Percentiles rank a stretch among this genome's conserved stretches.
Conservation (phyloP, 2,329 filamentous ascomycete species). For the Laburnicola sp. region DNA sequence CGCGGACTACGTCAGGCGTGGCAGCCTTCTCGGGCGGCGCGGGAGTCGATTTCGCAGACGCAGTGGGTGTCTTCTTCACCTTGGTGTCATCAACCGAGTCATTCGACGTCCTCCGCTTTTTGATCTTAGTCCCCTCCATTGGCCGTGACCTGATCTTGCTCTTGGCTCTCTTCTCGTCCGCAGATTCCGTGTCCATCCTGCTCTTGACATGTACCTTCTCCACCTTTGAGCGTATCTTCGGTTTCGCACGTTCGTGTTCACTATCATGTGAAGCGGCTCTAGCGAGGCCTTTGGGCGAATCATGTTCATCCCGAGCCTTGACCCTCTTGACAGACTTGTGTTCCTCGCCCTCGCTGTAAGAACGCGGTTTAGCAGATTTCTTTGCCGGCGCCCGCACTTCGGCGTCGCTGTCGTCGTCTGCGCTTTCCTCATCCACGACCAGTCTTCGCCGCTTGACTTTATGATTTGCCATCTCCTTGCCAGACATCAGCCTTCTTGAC, state of each 20-base stretch:
- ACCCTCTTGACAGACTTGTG: slow-evolving; percentile 39
- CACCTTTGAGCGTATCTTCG: slow-evolving; percentile 34
- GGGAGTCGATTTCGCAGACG: slow-evolving; percentile 42
- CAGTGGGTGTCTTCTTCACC: slow-evolving; percentile 38
- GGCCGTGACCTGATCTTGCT: slow-evolving; percentile 39
- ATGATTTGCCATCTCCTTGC: slow-evolving; percentile 42
- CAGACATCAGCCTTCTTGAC: slow-evolving; percentile 40
- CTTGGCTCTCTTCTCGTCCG: slow-evolving; percentile 40
- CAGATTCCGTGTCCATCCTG: slow-evolving; percentile 41
- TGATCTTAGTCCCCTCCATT: slow-evolving; percentile 36
- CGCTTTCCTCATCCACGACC: slow-evolving; percentile 40
- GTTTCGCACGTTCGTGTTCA: slow-evolving; percentile 33
- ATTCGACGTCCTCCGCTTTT: slow-evolving; percentile 37
- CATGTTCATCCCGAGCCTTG: slow-evolving; percentile 38
- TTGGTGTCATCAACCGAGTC: slow-evolving; percentile 35
- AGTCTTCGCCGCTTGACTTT: slow-evolving; percentile 38
- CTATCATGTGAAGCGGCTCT: slow-evolving; percentile 36
- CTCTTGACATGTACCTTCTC: slow-evolving; percentile 33
- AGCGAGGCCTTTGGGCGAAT: slow-evolving; percentile 26
- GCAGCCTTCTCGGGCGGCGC: slow-evolving; percentile 40
- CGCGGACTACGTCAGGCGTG: slow-evolving; percentile 39
- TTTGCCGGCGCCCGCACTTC: slow-evolving; percentile 42
- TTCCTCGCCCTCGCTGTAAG: slow-evolving; percentile 41
- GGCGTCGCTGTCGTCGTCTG: slow-evolving; percentile 43
- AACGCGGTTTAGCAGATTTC: slow-evolving; percentile 36